phyloP scores from a whole-genome alignment of 2,329 filamentous ascomycete genomes.

The Drechslerella stenobrocha region DNA sequence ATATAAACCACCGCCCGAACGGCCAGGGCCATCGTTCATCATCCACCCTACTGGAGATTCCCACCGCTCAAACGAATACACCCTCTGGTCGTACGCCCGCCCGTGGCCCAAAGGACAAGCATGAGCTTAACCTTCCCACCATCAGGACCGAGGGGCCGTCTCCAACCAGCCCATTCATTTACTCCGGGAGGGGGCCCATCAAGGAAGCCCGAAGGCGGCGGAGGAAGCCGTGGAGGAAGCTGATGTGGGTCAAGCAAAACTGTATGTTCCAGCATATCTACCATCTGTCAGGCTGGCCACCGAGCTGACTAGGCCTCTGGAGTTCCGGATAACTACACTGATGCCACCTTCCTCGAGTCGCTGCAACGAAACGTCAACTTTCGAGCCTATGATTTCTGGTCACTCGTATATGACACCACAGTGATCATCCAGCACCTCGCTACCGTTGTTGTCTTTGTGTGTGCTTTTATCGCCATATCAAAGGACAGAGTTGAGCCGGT shows the following conservation, averaged over 20 bases:
- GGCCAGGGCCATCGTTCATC: constrained; percentile 4
- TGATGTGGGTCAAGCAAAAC: constrained; percentile 96
- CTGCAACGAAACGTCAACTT: constrained; percentile 91
- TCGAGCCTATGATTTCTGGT: constrained; percentile 97
- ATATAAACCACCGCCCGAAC: constrained; percentile 23
- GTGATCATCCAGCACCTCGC: constrained; percentile 97
- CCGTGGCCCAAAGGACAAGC: constrained; percentile 40
- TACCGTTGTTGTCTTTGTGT: constrained; percentile 90
- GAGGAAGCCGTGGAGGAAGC: constrained; percentile 75
- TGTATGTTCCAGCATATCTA: constrained; percentile 63
- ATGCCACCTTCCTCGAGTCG: constrained; percentile 94
- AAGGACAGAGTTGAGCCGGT: constrained; percentile 84
- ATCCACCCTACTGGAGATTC: constrained; percentile 39
- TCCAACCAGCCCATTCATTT: constrained; percentile 30
- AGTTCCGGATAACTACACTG: constrained; percentile 99
- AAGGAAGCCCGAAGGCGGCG: constrained; percentile 43
- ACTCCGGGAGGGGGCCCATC: constrained; percentile 38
- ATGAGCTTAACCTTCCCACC: constrained; percentile 29
- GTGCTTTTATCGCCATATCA: constrained; percentile 88
- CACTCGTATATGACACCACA: constrained; percentile 88
- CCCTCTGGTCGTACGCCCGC: constrained; percentile 17
- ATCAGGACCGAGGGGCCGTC: constrained; percentile 41
- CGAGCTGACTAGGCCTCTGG: constrained; percentile 49
- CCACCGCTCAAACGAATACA: constrained; percentile 12
- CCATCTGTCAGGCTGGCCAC: neutral